Evolutionary conservation across 345 rosid genomes (phyloP).

Genomic region (Bruguiera sexangula): DNA sequence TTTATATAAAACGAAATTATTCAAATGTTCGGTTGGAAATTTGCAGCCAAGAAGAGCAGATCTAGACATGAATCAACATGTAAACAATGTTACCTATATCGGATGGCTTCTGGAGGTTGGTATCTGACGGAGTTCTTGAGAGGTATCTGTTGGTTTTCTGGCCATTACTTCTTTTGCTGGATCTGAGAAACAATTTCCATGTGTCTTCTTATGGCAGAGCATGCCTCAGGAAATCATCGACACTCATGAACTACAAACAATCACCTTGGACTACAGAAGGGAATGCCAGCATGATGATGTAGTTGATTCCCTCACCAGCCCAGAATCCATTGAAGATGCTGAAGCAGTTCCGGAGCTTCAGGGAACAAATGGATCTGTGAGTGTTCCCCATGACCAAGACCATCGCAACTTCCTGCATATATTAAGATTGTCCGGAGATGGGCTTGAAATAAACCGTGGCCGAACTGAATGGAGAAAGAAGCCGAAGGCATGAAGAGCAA

Average conservation of each 20-base stretch:
- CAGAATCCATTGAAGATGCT: slow-evolving; percentile 32
- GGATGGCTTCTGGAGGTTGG: slow-evolving; percentile 95
- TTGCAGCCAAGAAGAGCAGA: slow-evolving; percentile 86
- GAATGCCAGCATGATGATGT: slow-evolving; percentile 85
- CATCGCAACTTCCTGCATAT: slow-evolving; percentile 61
- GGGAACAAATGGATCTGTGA: slow-evolving; percentile 59
- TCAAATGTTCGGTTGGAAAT: slow-evolving; percentile 6
- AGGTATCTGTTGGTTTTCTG: background rate
- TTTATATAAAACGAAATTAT: background rate
- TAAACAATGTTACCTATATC: slow-evolving; percentile 80
- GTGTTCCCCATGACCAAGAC: slow-evolving; percentile 25
- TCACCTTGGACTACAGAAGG: slow-evolving; percentile 80
- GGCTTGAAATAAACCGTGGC: slow-evolving; percentile 83
- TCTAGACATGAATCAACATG: slow-evolving; percentile 98
- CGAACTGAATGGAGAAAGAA: slow-evolving; percentile 86
- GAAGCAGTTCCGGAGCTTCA: slow-evolving; percentile 29
- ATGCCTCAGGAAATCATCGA: slow-evolving; percentile 84
- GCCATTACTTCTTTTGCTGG: background rate
- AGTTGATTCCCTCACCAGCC: slow-evolving; percentile 79
- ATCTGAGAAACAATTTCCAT: background rate
- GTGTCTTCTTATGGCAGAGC: slow-evolving; percentile 54
- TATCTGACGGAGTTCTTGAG: slow-evolving; percentile 4
- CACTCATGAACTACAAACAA: slow-evolving; percentile 74
- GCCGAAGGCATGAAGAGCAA: background rate
- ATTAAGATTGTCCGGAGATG: slow-evolving; percentile 63